These are phyloP conservation scores for Cymbopogon citratus DNA, from an alignment of 176 grass and related monocot genomes.

Conservation along the genomic window DNA sequence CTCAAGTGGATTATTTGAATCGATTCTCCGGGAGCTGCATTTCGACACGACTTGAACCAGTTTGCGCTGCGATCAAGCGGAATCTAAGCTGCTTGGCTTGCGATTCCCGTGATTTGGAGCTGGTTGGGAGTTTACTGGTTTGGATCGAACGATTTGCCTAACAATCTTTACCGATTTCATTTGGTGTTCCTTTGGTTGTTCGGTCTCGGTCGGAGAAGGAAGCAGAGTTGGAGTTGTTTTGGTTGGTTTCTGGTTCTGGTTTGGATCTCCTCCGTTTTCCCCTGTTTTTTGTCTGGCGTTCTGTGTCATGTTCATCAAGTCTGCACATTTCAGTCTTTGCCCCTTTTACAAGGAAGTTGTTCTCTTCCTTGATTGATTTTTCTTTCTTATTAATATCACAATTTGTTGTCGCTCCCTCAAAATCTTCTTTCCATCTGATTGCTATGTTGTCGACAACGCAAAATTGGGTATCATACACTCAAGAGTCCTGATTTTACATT, in stretches of 20 bases:
- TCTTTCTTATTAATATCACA: neutral
- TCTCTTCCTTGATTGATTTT: neutral
- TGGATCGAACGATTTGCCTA: neutral
- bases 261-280: constrained; percentile 13
- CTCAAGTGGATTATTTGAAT: neutral
- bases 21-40: neutral
- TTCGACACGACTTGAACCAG: constrained; percentile 7
- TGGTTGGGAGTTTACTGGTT: neutral
- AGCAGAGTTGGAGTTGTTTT: neutral
- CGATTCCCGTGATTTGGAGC: constrained; percentile 23
- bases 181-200: neutral
- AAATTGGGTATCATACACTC: neutral
- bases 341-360: neutral
- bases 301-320: neutral
- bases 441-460: neutral
- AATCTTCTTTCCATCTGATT: neutral
- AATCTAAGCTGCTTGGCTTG: constrained; percentile 14
- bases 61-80: neutral
- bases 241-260: neutral
- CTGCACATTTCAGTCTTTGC: neutral
- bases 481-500: neutral
- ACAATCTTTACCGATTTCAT: neutral
- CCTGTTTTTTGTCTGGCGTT: neutral
- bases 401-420: neutral
- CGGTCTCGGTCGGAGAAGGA: constrained; percentile 2